Evolutionary conservation across 306 rosid species (phyloP).

Genomic region (Cicer pinnatifidum): DNA sequence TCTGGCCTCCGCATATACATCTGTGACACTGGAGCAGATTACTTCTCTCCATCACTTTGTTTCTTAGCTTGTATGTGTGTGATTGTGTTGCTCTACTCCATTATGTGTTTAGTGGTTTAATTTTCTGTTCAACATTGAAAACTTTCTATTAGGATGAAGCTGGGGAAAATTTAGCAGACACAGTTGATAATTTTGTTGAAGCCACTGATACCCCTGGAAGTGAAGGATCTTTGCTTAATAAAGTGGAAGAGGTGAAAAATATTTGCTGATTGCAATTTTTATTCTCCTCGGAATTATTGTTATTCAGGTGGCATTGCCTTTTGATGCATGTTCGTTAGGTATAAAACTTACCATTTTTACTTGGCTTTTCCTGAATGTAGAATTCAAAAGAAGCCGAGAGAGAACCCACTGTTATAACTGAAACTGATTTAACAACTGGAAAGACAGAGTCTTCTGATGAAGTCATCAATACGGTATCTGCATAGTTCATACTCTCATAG

Average conservation of each 20-base stretch:
- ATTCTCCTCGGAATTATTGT: constrained; percentile 16
- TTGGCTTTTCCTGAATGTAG: constrained; percentile 45
- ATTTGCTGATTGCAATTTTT: constrained; percentile 29
- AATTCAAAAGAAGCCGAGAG: constrained; percentile 53
- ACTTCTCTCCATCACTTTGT: constrained; percentile 37
- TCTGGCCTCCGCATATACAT: constrained; percentile 12
- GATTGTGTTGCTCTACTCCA: constrained; percentile 30
- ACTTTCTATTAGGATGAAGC: constrained; percentile 60
- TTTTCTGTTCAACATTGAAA: constrained; percentile 47
- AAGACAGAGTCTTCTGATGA: constrained; percentile 59
- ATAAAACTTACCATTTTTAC: constrained; percentile 38
- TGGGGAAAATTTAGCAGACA: constrained; percentile 44
- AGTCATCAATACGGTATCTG: constrained; percentile 49
- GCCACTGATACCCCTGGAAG: constrained; percentile 43
- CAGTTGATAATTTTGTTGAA: constrained; percentile 51
- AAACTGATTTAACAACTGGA: constrained; percentile 49
- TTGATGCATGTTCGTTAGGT: constrained; percentile 16
- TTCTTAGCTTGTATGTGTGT: constrained; percentile 33
- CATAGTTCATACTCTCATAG: constrained; percentile 15
- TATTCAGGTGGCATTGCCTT: constrained; percentile 38
- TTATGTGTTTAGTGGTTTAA: constrained; percentile 30
- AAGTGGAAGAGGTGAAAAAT: constrained; percentile 61
- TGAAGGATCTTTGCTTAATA: constrained; percentile 48
- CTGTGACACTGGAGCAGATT: constrained; percentile 27
- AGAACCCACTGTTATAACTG: constrained; percentile 56